Evolutionary conservation across 805 yeast genomes (phyloP).

Genomic region (Saitoella complicata): DNA sequence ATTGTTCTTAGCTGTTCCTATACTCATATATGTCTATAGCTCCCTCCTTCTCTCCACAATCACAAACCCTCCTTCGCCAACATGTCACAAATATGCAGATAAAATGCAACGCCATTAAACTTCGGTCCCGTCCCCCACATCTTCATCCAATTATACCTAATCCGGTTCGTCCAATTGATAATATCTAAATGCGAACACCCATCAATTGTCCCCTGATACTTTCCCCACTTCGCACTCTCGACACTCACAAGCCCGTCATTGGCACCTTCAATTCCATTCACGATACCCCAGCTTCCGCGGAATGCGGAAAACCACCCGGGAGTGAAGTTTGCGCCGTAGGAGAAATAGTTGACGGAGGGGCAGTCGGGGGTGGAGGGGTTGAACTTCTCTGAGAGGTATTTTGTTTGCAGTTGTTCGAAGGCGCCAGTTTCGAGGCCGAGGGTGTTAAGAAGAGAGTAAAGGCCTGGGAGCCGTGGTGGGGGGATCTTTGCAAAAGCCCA

Average conservation of each 20-base stretch:
- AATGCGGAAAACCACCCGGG: slow-evolving; percentile 53
- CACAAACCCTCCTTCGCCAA: slow-evolving; percentile 44
- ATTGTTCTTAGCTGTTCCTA: too few species aligned
- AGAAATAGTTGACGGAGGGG: slow-evolving; percentile 53
- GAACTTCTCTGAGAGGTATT: slow-evolving; percentile 31
- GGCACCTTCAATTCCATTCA: slow-evolving; percentile 34
- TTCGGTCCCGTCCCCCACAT: slow-evolving; percentile 16
- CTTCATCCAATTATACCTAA: slow-evolving; percentile 25
- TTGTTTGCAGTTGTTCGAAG: slow-evolving; percentile 52
- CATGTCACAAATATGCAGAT: slow-evolving; percentile 44
- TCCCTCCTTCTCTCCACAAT: neutral
- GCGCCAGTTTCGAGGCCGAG: slow-evolving; percentile 20
- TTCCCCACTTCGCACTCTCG: slow-evolving; percentile 67
- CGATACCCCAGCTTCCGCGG: slow-evolving; percentile 44
- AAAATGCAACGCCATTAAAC: slow-evolving; percentile 1
- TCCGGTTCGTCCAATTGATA: slow-evolving; percentile 60
- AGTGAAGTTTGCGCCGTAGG: slow-evolving; percentile 61
- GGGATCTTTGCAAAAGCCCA: slow-evolving; percentile 25
- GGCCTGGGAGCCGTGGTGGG: too few species aligned
- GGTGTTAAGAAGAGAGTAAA: slow-evolving; percentile 7
- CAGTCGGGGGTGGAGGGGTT: slow-evolving; percentile 38
- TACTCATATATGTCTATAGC: too few species aligned
- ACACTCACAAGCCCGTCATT: slow-evolving; percentile 84
- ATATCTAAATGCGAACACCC: slow-evolving; percentile 74
- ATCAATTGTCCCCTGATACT: slow-evolving; percentile 59